These are phyloP conservation scores for Nyssa sinensis DNA, from an alignment of 148 eudicot species.

Conservation along the genomic window DNA sequence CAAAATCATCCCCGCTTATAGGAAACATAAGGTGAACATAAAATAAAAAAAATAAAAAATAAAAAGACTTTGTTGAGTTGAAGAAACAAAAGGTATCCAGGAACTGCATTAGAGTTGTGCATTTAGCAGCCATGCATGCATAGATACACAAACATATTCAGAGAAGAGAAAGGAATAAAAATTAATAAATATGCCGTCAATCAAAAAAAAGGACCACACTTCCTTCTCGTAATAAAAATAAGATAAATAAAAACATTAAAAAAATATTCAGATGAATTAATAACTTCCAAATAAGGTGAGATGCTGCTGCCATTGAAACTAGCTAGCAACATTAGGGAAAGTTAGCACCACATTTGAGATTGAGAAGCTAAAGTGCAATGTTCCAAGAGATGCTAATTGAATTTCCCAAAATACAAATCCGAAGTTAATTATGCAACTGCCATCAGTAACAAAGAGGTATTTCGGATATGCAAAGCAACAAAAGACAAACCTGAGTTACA, in stretches of 20 bases:
- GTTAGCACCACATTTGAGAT: neutral
- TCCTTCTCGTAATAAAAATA: no score
- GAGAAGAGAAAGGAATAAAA: neutral
- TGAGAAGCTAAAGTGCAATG: neutral
- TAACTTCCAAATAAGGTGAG: neutral
- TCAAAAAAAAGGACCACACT: no score
- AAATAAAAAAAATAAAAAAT: neutral
- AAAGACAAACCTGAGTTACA: constrained; percentile 74
- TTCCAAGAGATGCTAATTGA: neutral
- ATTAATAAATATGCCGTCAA: no score
- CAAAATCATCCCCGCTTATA: no score
- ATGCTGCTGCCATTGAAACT: neutral
- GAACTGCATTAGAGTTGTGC: no score
- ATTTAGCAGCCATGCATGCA: neutral
- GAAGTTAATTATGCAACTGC: neutral
- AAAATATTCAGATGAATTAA: no score
- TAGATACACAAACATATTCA: neutral
- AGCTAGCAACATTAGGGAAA: neutral
- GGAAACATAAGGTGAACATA: neutral
- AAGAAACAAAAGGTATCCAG: no score
- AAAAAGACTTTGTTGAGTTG: no score
- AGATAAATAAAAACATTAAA: no score
- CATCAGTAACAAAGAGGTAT: neutral
- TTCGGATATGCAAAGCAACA: neutral
- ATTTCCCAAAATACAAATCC: neutral